phyloP scores from a whole-genome alignment of 2,329 filamentous ascomycete species.

The Colletotrichum horii region DNA sequence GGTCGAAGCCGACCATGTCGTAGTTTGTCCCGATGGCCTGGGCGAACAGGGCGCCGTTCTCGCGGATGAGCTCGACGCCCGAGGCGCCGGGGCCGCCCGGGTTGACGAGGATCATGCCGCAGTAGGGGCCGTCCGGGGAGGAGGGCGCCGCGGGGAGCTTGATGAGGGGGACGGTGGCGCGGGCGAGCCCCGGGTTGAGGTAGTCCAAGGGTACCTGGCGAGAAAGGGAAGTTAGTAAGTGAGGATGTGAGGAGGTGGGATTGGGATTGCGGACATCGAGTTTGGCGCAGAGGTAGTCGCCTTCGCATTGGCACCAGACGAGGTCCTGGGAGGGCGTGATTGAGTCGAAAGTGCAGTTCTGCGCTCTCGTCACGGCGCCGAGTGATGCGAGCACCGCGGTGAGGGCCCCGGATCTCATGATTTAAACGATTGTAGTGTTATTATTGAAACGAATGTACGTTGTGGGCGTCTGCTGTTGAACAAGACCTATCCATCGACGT shows the following conservation, averaged over 20 bases:
- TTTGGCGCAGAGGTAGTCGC: conserved; percentile 41
- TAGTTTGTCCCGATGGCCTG: conserved; percentile 28
- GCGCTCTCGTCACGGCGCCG: not conserved
- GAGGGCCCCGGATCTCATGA: not conserved
- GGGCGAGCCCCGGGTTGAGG: conserved; percentile 30
- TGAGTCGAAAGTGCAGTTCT: conserved; percentile 27
- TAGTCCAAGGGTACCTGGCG: conserved; percentile 43
- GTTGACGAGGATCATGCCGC: conserved; percentile 47
- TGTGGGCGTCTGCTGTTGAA: not conserved
- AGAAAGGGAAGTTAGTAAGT: not conserved
- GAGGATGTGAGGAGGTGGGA: not conserved
- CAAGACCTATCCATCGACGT: not conserved
- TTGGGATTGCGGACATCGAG: conserved; percentile 26
- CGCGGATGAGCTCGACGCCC: conserved; percentile 36
- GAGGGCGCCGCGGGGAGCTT: conserved; percentile 40
- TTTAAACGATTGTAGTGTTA: not conserved
- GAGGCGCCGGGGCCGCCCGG: conserved; percentile 50
- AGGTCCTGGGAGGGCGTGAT: conserved; percentile 23
- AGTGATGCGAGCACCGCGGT: not conserved
- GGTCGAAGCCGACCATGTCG: conserved; percentile 49
- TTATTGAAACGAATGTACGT: not conserved
- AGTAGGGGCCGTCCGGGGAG: conserved; percentile 39
- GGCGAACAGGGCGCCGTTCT: conserved; percentile 30
- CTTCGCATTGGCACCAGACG: conserved; percentile 37
- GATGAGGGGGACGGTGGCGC: conserved; percentile 42